These are phyloP conservation scores for Fragaria nilgerrensis DNA, from an alignment of 306 rosid genomes.

Conservation along the genomic window DNA sequence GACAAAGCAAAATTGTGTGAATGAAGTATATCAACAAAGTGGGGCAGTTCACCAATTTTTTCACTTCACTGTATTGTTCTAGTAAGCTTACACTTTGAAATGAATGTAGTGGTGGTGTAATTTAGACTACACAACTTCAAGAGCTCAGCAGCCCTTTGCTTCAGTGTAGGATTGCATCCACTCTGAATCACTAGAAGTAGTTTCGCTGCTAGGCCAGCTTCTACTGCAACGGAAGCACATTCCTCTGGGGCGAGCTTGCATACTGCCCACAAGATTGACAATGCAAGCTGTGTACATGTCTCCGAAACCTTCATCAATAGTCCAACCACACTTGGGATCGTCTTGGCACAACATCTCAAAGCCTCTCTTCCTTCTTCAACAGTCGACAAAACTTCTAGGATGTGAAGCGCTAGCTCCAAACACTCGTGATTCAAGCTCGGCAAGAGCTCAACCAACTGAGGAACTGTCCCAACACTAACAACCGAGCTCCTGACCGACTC, in stretches of 20 bases:
- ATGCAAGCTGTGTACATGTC: constrained; percentile 59
- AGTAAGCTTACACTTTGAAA: constrained; percentile 83
- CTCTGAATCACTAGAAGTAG: constrained; percentile 80
- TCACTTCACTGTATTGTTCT: constrained; percentile 62
- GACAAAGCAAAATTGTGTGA: constrained; percentile 7
- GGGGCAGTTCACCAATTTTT: constrained; percentile 1
- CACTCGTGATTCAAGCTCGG: constrained; percentile 52
- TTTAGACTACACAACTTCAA: constrained; percentile 72
- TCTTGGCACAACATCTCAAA: constrained; percentile 63
- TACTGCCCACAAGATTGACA: constrained; percentile 71
- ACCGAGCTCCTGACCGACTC: constrained; percentile 46
- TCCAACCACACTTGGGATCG: constrained; percentile 56
- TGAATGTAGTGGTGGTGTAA: constrained; percentile 60
- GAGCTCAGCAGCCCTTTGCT: constrained; percentile 69
- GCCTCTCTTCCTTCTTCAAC: constrained; percentile 61
- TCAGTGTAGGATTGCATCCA: constrained; percentile 65
- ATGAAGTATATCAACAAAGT: constrained; percentile 34
- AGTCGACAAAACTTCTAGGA: constrained; percentile 57
- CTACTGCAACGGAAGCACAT: constrained; percentile 64
- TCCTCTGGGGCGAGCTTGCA: constrained; percentile 73
- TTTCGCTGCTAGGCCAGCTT: constrained; percentile 80
- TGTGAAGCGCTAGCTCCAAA: constrained; percentile 51
- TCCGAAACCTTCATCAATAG: constrained; percentile 79
- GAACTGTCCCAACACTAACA: constrained; percentile 60
- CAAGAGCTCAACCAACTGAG: constrained; percentile 57